phyloP scores from a whole-genome alignment of 169 alveolate genomes.

The Plasmodium inui region DNA sequence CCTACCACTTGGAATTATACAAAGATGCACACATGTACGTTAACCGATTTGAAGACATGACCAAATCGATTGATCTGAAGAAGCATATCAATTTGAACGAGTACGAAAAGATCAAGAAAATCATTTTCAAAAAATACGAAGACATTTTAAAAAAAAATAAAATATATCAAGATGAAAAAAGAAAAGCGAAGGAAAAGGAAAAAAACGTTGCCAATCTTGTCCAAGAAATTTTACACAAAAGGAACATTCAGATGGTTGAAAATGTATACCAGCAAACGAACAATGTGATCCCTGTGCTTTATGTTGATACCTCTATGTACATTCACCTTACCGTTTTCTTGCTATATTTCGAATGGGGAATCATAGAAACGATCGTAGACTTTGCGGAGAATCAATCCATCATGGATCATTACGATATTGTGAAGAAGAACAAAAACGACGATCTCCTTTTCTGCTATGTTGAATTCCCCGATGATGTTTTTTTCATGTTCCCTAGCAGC shows the following conservation, averaged over 20 bases:
- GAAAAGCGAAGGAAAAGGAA: slow-evolving; percentile 24
- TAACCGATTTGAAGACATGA: slow-evolving; percentile 30
- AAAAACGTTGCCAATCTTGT: slow-evolving; percentile 18
- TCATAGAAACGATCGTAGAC: slow-evolving; percentile 59
- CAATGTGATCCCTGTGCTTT: slow-evolving; percentile 38
- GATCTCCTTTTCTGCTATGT: slow-evolving; percentile 44
- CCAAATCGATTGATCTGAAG: slow-evolving; percentile 24
- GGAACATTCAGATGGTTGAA: slow-evolving; percentile 13
- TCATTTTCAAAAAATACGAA: slow-evolving; percentile 32
- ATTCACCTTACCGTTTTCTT: slow-evolving; percentile 69
- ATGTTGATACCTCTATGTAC: slow-evolving; percentile 27
- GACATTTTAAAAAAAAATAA: slow-evolving; percentile 32
- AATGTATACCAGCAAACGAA: slow-evolving; percentile 25
- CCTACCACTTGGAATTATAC: slow-evolving; percentile 24
- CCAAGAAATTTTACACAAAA: slow-evolving; percentile 42
- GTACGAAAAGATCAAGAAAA: slow-evolving; percentile 39
- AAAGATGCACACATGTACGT: slow-evolving; percentile 38
- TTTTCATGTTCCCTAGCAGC: slow-evolving; percentile 4
- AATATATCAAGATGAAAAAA: slow-evolving; percentile 44
- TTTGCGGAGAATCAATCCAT: slow-evolving; percentile 47
- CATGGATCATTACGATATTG: slow-evolving; percentile 47
- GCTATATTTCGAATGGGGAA: slow-evolving; percentile 28
- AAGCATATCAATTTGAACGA: slow-evolving; percentile 28
- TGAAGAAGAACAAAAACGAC: slow-evolving; percentile 33
- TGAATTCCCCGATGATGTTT: slow-evolving; percentile 44